Base-by-base conservation (phyloP, 2,329 filamentous ascomycete species). In the Aureobasidium sp. region DNA sequence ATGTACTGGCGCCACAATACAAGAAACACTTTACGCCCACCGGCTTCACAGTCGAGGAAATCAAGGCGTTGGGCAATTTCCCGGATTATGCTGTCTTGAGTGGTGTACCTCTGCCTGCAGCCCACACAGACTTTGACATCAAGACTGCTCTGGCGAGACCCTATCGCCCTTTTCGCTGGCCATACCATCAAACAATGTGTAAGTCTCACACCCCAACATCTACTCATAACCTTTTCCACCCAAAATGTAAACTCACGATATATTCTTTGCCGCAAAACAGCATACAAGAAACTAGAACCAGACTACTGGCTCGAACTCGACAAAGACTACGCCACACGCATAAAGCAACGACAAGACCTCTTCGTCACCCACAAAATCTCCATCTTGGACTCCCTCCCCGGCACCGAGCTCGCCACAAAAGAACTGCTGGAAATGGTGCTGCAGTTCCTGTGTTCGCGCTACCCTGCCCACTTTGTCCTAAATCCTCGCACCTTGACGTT, bases 291-390 rank as follows among this genome's bases (percentile, higher is more conserved):
- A 67, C 77, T 94, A 73, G 89, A 96, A 65, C 77, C 85, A 0
- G 87, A 95, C 70, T 96, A 87, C 84, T 96, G 91, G 91, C 78
- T 96, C n/a, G 91, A 96, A 74, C 80, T 96, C 1, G 90, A 94
- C 67, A 86, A 79, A 55, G 88, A 84, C 3, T 96, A 96, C 71
- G 76, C 75, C 49, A 69, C 79, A 1, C 84, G 87, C 25, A 86
- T 96, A 66, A 79, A 80, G 5, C 84, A 92, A 70, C 87, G 91
- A 20, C 82, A 85, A 69, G 77, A 75, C 0, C 79, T 95, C 0
- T 88, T 86, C 69, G 76, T 76, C 12, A 76, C 86, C 63, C 79
- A 93, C 66, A 85, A 87, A 1, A 78, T 79, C 11, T 75, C 78
- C 3, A 84, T 95, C 1, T 79, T 94, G 1, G 82, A 87, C 62